Evolutionary conservation across 805 yeast species (phyloP).

Genomic region (Tetrapisispora namnaoensis): DNA sequence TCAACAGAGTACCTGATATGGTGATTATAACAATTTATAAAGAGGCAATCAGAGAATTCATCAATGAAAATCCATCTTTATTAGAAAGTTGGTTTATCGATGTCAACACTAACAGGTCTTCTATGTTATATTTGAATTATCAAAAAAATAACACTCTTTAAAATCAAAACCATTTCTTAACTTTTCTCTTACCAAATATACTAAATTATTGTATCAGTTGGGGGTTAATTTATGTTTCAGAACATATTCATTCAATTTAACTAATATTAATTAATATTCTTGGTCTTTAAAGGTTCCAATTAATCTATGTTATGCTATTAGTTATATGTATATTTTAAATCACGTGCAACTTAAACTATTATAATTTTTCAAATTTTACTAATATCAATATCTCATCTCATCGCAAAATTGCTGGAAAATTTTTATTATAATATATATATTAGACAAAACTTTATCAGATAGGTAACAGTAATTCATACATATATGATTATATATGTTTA

Average conservation of each 20-base stretch:
- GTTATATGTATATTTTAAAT: no score
- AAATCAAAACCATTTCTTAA: no score
- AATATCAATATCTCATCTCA: background rate
- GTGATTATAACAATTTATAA: constrained; percentile 11
- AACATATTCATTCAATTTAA: no score
- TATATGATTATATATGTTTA: no score
- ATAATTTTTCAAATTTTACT: background rate
- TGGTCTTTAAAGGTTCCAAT: no score
- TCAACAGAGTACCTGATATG: constrained; percentile 3
- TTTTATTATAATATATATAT: background rate
- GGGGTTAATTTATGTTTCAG: no score
- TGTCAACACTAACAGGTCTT: constrained; percentile 5
- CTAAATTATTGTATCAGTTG: no score
- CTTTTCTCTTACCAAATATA: no score
- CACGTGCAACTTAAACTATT: background rate
- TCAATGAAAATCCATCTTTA: constrained; percentile 1
- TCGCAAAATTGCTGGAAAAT: background rate
- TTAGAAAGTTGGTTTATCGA: constrained; percentile 19
- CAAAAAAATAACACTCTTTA: constrained; percentile 1
- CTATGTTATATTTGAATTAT: constrained; percentile 12
- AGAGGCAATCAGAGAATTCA: constrained; percentile 5
- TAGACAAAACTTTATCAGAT: no score
- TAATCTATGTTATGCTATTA: background rate
- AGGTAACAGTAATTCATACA: no score
- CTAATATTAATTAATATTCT: no score